A percentile compares a stretch with the other conserved stretches of the same genome.
These are phyloP conservation scores for Ehretia macrophylla DNA, from an alignment of 257 asterid species.

Conservation along the genomic window DNA sequence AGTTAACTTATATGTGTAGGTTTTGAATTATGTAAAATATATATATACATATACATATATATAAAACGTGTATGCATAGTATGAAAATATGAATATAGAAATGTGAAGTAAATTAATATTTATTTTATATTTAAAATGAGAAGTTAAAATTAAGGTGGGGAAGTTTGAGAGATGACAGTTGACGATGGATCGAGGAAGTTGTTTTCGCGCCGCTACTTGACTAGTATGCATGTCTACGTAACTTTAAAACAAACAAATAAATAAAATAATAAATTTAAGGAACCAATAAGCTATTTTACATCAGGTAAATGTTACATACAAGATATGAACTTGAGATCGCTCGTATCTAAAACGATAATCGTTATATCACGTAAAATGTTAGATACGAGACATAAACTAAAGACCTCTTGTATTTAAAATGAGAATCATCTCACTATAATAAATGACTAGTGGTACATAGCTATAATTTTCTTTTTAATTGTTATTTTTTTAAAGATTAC, in stretches of 20 bases:
- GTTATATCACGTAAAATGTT: too few relatives aligned
- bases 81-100: not conserved
- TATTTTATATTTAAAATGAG: not conserved
- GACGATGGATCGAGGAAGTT: constrained; percentile 17
- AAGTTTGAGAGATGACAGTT: not conserved
- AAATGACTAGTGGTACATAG: too few relatives aligned
- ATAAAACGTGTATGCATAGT: not conserved
- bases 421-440: too few relatives aligned
- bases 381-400: too few relatives aligned
- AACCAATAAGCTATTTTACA: too few relatives aligned
- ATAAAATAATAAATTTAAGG: too few relatives aligned
- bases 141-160: constrained; percentile 9
- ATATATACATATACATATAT: too few relatives aligned
- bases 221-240: constrained; percentile 1
- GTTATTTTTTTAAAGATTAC: constrained; percentile 7
- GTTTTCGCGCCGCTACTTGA: constrained; percentile 34
- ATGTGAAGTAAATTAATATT: not conserved
- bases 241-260: too few relatives aligned
- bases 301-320: too few relatives aligned
- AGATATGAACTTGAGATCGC: too few relatives aligned
- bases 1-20: not conserved
- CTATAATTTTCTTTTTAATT: not conserved
- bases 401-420: too few relatives aligned
- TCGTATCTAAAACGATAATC: too few relatives aligned
- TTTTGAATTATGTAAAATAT: not conserved